Evolutionary conservation across 2,329 filamentous ascomycete genomes (phyloP), one percentile per base, ranked within the genome.

Genomic region (Trichoderma gracile): DNA sequence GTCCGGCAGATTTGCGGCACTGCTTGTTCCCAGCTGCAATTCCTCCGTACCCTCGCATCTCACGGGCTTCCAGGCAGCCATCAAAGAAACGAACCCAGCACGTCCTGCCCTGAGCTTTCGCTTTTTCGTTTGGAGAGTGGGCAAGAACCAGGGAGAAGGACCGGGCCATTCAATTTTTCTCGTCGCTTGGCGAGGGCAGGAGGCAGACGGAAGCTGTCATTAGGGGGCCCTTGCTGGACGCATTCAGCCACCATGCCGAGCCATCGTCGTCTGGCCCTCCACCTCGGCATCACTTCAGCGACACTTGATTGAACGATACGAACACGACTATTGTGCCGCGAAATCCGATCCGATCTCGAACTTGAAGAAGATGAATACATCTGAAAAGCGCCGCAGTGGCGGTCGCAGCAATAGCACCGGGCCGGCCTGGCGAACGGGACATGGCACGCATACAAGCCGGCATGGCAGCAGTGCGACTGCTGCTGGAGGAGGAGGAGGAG

Each of bases 311-410:
- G n/a, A 73, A 60, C 40, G 38, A 53, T 42, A 23, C 19, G 42
- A 38, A 25, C 49, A n/a, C 43, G 60, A 63, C 21, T 30, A 33
- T 33, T 25, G 17, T 23, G 17, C 23, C 45, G 30, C 23, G 46
- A 19, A 17, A 52, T 43, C 9, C 30, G 30, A 30, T 30, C 30
- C 30, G 30, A 6, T 2, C 9, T 12, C 14, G 1, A 12, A 38
- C 33, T 38, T 38, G 12, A 5, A 14, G 33, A 38, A 38, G 33
- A 81, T 81, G 79, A 78, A 75, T 67, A 69, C 73, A 50, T 73
- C 79, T 53, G 79, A 83, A 66, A 82, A 80, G 73, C 79, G 80
- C 70, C 79, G 80, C 67, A 75, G 72, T 62, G 72, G 69, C 58
- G 73, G 71, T 62, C 66, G 68, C 47, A 56, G 64, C 65, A 71